Base-by-base conservation (phyloP, 441 rosid genomes). In the Syzygium syzygioides region DNA sequence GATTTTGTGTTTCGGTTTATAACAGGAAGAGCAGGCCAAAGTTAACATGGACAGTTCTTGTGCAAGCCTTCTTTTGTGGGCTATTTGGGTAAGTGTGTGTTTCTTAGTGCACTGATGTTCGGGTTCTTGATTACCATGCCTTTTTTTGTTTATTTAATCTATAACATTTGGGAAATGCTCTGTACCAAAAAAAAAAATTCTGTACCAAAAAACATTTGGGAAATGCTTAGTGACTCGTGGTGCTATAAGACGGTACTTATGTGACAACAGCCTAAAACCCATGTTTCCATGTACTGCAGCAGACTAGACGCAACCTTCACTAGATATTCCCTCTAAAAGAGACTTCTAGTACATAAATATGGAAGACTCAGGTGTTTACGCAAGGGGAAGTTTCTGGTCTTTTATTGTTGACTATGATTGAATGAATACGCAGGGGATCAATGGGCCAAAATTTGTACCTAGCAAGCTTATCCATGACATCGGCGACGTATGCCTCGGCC, bases 401-500 rank as follows among this genome's bases (percentile, higher is more conserved):
- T 64, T 32, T 30, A 14, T 30, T 0, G 20, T 30, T 64, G 17
- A 64, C 45, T 89, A 2, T 8, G 84, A 25, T 41, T 41, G 84
- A 14, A 76, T 25, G 53, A 56, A 34, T 32, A 7, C 89, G 88
- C 91, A 94, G 97, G 88, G 95, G 91, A 89, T 84, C 92, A 28
- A 20, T 93, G 83, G 87, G 92, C 28, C 95, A 92, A 88, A 92
- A 87, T 80, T 60, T 93, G 86, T 88, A 90, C 53, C 20, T 93
- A 4, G 91, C 88, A 66, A 92, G 95, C 68, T 66, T 94, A 79
- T 92, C 89, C 19, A 79, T 94, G 55, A 95, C 96, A 9, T 94
- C 97, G 37, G 94, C 95, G 55, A 94, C 97, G 30, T 95, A 91
- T 66, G 89, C 90, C 50, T 45, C 94, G 9, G 97, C 95, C 23